A percentile compares a stretch with the other conserved stretches of the same genome.
These are phyloP conservation scores for Stromatinia cepivora DNA, from an alignment of 2,329 filamentous ascomycete genomes.

Conservation along the genomic window DNA sequence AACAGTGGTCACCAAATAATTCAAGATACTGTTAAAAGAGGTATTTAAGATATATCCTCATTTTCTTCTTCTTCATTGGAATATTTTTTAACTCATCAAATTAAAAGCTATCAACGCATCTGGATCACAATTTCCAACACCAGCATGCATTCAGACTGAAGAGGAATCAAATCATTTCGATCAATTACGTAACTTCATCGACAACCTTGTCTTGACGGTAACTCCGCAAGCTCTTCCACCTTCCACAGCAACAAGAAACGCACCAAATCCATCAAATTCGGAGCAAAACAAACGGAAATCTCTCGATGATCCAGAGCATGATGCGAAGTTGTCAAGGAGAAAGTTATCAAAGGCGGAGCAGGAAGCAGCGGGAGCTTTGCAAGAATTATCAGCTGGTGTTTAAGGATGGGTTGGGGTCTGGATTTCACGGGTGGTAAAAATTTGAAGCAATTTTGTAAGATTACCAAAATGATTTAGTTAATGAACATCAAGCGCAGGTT, in stretches of 20 bases:
- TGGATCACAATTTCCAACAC: conserved; percentile 18
- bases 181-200: conserved; percentile 25
- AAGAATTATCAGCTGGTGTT: conserved; percentile 23
- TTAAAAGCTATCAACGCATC: conserved; percentile 18
- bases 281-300: conserved; percentile 24
- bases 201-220: conserved; percentile 22
- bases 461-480: conserved; percentile 12
- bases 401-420: conserved; percentile 6
- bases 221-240: conserved; percentile 11
- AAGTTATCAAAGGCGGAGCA: conserved; percentile 24
- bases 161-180: conserved; percentile 24
- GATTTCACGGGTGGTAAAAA: conserved; percentile 22
- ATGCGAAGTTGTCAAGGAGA: conserved; percentile 11
- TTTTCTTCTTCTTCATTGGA: background rate
- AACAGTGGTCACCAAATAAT: conserved; percentile 22
- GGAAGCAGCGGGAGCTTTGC: conserved; percentile 21
- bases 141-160: conserved; percentile 23
- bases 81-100: background rate
- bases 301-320: conserved; percentile 16
- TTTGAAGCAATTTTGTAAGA: conserved; percentile 16
- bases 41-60: conserved; percentile 7
- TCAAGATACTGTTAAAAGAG: conserved; percentile 21
- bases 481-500: conserved; percentile 12
- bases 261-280: background rate
- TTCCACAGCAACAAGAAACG: background rate